Evolutionary conservation across 768 basidiomycete species (phyloP).

Genomic region (Infundibulicybe gibba): DNA sequence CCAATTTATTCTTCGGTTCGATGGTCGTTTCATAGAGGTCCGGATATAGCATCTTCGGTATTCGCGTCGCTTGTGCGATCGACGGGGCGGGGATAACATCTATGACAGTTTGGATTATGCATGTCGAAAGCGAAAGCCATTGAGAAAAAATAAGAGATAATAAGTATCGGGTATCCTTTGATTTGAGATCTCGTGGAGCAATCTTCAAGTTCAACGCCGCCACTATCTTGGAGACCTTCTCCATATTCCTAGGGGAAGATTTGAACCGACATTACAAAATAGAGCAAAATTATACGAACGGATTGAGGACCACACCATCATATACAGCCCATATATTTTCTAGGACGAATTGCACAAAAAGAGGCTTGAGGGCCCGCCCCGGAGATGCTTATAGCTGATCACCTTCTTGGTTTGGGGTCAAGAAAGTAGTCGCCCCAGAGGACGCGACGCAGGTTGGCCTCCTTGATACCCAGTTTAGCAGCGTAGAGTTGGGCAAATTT

Average conservation of each 20-base stretch:
- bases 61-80: conserved; percentile 73
- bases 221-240: conserved; percentile 88
- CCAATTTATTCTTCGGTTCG: conserved; percentile 74
- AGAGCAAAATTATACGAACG: conserved; percentile 56
- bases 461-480: conserved; percentile 86
- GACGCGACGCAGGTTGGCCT: conserved; percentile 77
- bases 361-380: conserved; percentile 84
- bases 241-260: conserved; percentile 62
- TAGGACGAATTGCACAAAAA: conserved; percentile 96
- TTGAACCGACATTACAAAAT: conserved; percentile 7
- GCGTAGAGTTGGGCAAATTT: conserved; percentile 94
- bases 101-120: conserved; percentile 87
- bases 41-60: conserved; percentile 92
- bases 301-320: conserved; percentile 82
- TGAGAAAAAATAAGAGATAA: conserved; percentile 88
- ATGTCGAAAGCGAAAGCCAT: conserved; percentile 93
- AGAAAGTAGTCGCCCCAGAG: conserved; percentile 98
- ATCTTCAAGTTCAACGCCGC: conserved; percentile 79
- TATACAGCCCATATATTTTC: conserved; percentile 99
- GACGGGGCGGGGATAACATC: conserved; percentile 92
- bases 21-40: conserved; percentile 58
- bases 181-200: conserved; percentile 82
- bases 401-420: conserved; percentile 92
- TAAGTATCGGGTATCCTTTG: conserved; percentile 84
- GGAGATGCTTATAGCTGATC: conserved; percentile 86